A percentile compares a stretch with the other conserved stretches of the same genome.
Evolutionary conservation across 2,329 filamentous ascomycete species (phyloP).

Genomic region (Colletotrichum orbiculare): DNA sequence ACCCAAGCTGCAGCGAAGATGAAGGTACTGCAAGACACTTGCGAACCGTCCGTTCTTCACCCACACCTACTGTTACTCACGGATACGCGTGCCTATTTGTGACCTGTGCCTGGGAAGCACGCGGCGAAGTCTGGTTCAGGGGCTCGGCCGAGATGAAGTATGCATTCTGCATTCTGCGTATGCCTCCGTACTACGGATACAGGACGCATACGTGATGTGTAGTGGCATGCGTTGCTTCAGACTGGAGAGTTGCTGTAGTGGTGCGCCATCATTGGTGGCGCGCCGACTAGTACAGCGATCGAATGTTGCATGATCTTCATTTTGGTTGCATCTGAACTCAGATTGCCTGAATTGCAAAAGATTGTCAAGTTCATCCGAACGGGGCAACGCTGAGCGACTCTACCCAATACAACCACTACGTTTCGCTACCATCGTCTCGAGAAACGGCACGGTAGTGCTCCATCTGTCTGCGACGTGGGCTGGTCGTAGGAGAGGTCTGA

Average conservation of each 20-base stretch:
- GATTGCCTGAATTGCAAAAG: conserved; percentile 4
- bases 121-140: neutral
- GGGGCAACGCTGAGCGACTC: neutral
- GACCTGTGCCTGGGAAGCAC: neutral
- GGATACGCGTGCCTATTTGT: neutral
- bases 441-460: conserved; percentile 1
- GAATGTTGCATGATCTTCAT: conserved; percentile 31
- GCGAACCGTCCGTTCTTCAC: neutral
- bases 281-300: conserved; percentile 4
- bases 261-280: neutral
- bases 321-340: conserved; percentile 14
- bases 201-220: too few species aligned
- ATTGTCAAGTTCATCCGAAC: conserved; percentile 13
- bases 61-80: neutral
- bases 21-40: neutral
- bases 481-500: conserved; percentile 4
- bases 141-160: neutral
- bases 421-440: conserved; percentile 1
- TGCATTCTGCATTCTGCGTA: too few species aligned
- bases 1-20: conserved; percentile 8
- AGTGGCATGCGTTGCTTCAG: too few species aligned
- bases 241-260: neutral
- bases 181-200: neutral
- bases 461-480: conserved; percentile 10
- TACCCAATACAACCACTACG: neutral